Base-by-base conservation (phyloP, 495 filamentous ascomycete genomes). In the Ascodesmis nigricans region DNA sequence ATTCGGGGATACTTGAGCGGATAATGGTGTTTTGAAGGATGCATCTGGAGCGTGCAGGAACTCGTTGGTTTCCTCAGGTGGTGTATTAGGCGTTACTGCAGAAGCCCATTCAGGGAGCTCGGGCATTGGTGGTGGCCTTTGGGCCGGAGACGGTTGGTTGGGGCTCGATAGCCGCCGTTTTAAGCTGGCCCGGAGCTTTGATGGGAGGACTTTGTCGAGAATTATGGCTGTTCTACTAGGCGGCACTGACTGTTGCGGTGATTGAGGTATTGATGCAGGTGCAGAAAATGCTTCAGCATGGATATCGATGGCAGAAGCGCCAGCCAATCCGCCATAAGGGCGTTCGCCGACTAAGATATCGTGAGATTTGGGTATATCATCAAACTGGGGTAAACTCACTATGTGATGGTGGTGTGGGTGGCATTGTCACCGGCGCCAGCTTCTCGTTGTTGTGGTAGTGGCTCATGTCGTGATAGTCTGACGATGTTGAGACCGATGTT, bases 251-350 rank as follows among this genome's bases (percentile, higher is more conserved):
- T 50, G 46, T n/a, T n/a, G n/a, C 10, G 47, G 47, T n/a, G 47
- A 50, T 27, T 45, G 45, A 18, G 47, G 41, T 6, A 43, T 21
- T 7, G 47, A 50, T 18, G 41, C 23, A 22, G 47, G 41, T 3
- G 41, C 46, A 5, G 47, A 46, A 34, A 50, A 50, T 19, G 46
- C 49, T 21, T 50, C 47, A n/a, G 46, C 46, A 20, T 50, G 46
- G 30, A 50, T 50, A n/a, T n/a, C n/a, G n/a, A 39, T 36, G 4
- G 45, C 43, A 13, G 45, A 43, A 25, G 16, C 30, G 14, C 30
- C 28, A 4, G 22, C 35, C 20, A 44, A 38, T 20, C 29, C 47
- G 20, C 30, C 29, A 36, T 45, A 50, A n/a, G 31, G 30, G 35
- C 36, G 47, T 25, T 50, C 47, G 26, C 41, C 45, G 33, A 35